These are phyloP conservation scores for Podospora anserina DNA, from an alignment of 495 filamentous ascomycete species.

Conservation along the genomic window DNA sequence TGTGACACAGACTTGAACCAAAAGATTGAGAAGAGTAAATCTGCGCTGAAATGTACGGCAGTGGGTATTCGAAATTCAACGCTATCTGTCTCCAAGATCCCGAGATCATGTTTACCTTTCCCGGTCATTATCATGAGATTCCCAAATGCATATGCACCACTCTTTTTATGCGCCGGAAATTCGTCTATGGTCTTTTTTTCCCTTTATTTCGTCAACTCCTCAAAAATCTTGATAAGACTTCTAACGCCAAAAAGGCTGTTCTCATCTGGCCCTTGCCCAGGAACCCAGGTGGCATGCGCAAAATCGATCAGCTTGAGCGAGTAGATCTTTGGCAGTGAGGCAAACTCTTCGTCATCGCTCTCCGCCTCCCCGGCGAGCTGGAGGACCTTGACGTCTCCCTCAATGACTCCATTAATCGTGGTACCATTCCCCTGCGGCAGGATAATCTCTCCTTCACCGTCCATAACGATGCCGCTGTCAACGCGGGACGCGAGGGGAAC, in stretches of 20 bases:
- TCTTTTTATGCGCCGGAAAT: background rate
- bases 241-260: slow-evolving; percentile 75
- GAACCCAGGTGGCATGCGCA: slow-evolving; percentile 85
- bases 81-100: background rate
- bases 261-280: slow-evolving; percentile 82
- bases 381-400: slow-evolving; percentile 28
- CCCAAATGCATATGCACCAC: background rate
- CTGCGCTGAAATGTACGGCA: background rate
- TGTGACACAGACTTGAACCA: too few species aligned
- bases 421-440: background rate
- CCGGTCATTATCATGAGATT: background rate
- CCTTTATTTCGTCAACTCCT: slow-evolving; percentile 50
- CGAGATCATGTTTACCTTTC: background rate
- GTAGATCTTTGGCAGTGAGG: slow-evolving; percentile 68
- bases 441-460: slow-evolving; percentile 33
- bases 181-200: background rate
- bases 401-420: slow-evolving; percentile 9
- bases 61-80: background rate
- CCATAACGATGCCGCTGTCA: slow-evolving; percentile 46
- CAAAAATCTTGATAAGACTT: slow-evolving; percentile 68
- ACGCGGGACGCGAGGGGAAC: slow-evolving; percentile 30
- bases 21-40: background rate
- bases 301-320: slow-evolving; percentile 92
- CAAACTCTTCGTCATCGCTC: slow-evolving; percentile 65
- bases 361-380: slow-evolving; percentile 46